Evolutionary conservation across 1,284 basidiomycete species (phyloP).

Genomic region (Cutaneotrichosporon cavernicola): DNA sequence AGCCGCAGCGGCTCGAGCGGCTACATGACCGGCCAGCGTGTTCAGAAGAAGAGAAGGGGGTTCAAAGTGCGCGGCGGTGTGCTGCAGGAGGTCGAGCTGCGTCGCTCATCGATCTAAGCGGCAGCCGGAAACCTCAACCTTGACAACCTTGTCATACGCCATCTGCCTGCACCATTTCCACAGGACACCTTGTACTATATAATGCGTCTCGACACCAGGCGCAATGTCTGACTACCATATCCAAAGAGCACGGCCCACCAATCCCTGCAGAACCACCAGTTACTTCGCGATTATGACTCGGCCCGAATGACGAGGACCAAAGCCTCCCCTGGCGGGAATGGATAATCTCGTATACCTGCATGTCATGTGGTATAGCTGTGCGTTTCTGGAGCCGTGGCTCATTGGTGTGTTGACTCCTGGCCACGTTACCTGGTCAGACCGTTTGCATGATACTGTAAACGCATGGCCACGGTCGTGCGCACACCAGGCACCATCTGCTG

Average conservation of each 20-base stretch:
- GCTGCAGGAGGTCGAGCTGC: neutral
- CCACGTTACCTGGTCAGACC: neutral
- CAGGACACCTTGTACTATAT: too few species aligned
- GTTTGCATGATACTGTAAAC: too few species aligned
- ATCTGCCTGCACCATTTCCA: neutral
- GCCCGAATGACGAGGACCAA: too few species aligned
- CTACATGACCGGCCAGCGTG: neutral
- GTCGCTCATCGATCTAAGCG: neutral
- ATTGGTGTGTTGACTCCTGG: neutral
- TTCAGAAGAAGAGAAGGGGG: neutral
- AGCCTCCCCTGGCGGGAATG: neutral
- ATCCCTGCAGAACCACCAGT: too few species aligned
- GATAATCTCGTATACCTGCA: neutral
- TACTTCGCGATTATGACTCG: too few species aligned
- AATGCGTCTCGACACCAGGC: too few species aligned
- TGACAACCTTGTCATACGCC: too few species aligned
- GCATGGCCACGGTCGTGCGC: too few species aligned
- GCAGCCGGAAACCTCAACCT: too few species aligned
- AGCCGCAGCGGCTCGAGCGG: neutral
- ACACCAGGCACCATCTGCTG: too few species aligned
- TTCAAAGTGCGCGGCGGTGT: neutral
- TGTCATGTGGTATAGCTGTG: neutral
- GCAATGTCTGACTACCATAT: too few species aligned
- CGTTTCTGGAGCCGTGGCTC: neutral
- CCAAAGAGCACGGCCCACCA: too few species aligned